Percentiles rank a stretch among this genome's conserved stretches.
phyloP scores from a whole-genome alignment of 208 protist genomes.

The Wallacemonas sp. region DNA sequence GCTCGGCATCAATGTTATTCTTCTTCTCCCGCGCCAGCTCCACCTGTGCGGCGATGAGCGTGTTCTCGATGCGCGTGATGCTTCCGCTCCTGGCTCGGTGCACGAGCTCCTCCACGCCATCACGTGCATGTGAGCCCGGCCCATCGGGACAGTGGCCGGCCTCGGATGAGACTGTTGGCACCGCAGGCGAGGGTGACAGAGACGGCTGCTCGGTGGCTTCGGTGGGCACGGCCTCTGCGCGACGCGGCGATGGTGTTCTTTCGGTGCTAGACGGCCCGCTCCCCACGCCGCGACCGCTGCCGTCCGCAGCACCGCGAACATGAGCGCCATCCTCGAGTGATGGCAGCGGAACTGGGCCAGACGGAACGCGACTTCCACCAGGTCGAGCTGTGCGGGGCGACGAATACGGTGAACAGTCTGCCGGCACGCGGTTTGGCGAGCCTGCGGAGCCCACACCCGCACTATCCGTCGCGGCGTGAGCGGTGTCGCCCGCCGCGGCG shows the following conservation, averaged over 20 bases:
- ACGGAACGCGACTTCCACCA: constrained; percentile 3
- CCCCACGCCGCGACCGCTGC: no score
- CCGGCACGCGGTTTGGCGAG: neutral
- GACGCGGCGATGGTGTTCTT: neutral
- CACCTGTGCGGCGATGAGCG: constrained; percentile 43
- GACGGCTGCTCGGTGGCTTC: neutral
- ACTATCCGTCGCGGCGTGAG: no score
- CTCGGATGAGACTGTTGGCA: no score
- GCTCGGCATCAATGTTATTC: constrained; percentile 71
- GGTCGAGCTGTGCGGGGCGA: constrained; percentile 4
- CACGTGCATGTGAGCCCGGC: neutral
- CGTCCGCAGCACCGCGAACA: no score
- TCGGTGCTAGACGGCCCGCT: neutral
- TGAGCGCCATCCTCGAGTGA: neutral
- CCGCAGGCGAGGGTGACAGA: neutral
- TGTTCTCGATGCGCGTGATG: constrained; percentile 32
- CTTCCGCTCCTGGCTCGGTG: constrained; percentile 15
- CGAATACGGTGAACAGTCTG: neutral
- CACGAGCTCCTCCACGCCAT: neutral
- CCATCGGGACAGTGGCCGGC: neutral
- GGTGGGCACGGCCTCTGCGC: neutral
- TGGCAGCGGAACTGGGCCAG: neutral
- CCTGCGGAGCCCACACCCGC: neutral
- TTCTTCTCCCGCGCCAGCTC: constrained; percentile 71
- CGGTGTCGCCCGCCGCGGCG: no score